Evolutionary conservation across 306 rosid species (phyloP).

Genomic region (Erythrophleum fordii): DNA sequence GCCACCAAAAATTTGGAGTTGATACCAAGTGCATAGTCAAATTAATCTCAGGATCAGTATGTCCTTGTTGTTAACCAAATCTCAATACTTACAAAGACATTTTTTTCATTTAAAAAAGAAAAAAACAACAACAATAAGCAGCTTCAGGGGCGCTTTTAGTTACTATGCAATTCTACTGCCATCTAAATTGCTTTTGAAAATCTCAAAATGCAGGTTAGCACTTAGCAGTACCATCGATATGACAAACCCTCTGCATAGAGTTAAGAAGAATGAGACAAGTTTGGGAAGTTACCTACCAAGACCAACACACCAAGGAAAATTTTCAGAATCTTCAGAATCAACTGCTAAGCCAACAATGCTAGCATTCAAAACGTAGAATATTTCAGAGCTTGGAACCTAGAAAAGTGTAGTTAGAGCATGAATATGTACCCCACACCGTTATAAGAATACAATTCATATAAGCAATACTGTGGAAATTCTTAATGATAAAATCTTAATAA

Average conservation of each 20-base stretch:
- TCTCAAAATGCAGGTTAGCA: not conserved
- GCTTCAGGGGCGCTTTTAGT: not conserved
- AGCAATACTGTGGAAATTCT: not conserved
- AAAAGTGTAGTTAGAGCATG: constrained; percentile 30
- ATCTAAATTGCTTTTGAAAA: not conserved
- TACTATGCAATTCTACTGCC: not conserved
- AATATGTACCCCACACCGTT: not conserved
- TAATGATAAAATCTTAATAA: constrained; percentile 10
- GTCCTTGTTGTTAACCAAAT: not conserved
- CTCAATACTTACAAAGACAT: not conserved
- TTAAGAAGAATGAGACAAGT: constrained; percentile 1
- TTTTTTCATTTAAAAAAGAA: not conserved
- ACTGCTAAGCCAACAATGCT: constrained; percentile 86
- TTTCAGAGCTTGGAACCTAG: constrained; percentile 78
- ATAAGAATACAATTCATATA: constrained; percentile 12
- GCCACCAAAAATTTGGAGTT: not conserved
- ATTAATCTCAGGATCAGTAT: not conserved
- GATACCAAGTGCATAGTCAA: not conserved
- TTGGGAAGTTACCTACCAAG: constrained; percentile 70
- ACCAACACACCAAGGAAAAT: constrained; percentile 79
- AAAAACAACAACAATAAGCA: not conserved
- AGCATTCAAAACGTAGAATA: constrained; percentile 77
- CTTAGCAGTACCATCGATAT: not conserved
- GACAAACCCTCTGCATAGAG: constrained; percentile 5
- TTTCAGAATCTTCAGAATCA: constrained; percentile 63